phyloP scores from a whole-genome alignment of 306 rosid species.

The Pachyrhizus erosus region DNA sequence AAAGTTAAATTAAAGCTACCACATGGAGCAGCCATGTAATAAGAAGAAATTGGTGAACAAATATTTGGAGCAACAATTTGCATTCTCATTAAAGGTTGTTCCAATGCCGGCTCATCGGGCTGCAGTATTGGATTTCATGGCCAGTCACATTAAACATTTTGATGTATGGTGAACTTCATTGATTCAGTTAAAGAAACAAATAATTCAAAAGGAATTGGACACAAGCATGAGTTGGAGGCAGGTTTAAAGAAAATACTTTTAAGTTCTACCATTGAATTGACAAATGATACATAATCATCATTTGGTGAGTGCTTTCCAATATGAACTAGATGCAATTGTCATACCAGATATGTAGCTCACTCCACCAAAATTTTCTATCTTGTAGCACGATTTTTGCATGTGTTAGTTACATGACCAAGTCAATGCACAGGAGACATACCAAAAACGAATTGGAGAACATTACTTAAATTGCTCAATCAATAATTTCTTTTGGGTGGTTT shows the following conservation, averaged over 20 bases:
- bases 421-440: background rate
- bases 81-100: constrained; percentile 11
- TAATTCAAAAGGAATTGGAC: background rate
- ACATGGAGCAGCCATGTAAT: background rate
- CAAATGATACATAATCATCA: background rate
- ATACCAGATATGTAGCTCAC: background rate
- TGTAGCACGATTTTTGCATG: background rate
- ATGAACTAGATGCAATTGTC: background rate
- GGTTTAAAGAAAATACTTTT: background rate
- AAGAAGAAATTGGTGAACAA: background rate
- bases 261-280: constrained; percentile 5
- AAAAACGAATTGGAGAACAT: background rate
- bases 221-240: background rate
- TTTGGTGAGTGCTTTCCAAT: background rate
- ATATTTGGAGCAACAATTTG: background rate
- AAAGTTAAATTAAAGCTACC: background rate
- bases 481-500: background rate
- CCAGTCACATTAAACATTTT: background rate
- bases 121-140: background rate
- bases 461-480: background rate
- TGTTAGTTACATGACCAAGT: background rate
- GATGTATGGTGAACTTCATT: background rate
- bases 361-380: background rate
- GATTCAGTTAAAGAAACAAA: background rate
- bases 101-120: background rate